These are phyloP conservation scores for Parastagonospora nodorum DNA, from an alignment of 2,329 filamentous ascomycete species.

Conservation along the genomic window DNA sequence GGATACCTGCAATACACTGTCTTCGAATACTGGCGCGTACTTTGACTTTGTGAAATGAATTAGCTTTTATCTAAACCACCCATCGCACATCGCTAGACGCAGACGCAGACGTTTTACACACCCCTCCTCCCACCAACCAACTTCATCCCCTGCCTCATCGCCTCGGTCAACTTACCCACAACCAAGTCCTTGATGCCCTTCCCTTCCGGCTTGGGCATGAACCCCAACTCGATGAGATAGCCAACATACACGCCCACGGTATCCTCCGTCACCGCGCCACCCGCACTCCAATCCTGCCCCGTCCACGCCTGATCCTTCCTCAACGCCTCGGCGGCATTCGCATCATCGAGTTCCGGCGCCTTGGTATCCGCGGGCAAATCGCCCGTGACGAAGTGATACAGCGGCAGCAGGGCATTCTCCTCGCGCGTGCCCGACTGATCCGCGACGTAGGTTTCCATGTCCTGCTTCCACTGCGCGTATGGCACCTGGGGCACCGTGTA, in stretches of 20 bases:
- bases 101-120: constrained; percentile 14
- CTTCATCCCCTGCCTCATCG: constrained; percentile 42
- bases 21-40: neutral
- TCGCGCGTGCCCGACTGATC: constrained; percentile 61
- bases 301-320: constrained; percentile 66
- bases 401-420: constrained; percentile 70
- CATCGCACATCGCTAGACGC: neutral
- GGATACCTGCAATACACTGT: neutral
- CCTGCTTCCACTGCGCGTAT: constrained; percentile 71
- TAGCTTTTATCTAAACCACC: neutral
- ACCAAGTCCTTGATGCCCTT: constrained; percentile 36
- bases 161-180: constrained; percentile 32
- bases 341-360: constrained; percentile 76
- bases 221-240: constrained; percentile 67
- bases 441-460: constrained; percentile 71
- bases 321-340: constrained; percentile 68
- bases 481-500: constrained; percentile 70
- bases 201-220: constrained; percentile 55
- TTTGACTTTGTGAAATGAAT: neutral
- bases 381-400: constrained; percentile 74
- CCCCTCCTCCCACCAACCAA: constrained; percentile 39
- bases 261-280: constrained; percentile 62
- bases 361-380: constrained; percentile 72
- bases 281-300: constrained; percentile 61
- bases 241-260: constrained; percentile 67